Conservation (phyloP, 2,329 filamentous ascomycete species). For the Aspergillus ustus region DNA sequence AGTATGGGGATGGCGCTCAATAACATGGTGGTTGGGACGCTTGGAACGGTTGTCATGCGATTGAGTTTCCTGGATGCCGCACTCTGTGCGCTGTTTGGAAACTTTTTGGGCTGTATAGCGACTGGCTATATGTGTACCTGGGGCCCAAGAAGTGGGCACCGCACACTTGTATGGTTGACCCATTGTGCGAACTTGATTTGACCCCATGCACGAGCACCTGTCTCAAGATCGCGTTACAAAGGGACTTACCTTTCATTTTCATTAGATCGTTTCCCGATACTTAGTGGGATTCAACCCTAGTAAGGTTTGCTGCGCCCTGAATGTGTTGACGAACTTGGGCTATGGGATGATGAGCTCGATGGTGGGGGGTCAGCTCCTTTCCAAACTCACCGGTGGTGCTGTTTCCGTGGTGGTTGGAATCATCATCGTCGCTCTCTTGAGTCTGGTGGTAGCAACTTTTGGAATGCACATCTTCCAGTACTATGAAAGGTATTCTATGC, state of each 20-base stretch:
- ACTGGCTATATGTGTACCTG: conserved; percentile 49
- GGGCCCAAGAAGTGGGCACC: conserved; percentile 47
- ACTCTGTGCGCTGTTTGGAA: conserved; percentile 44
- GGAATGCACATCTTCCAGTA: conserved; percentile 49
- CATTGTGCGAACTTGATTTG: not conserved
- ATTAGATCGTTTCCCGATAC: conserved; percentile 46
- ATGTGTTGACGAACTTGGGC: conserved; percentile 49
- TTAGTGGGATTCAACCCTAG: conserved; percentile 51
- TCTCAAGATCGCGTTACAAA: not conserved
- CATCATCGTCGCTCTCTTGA: conserved; percentile 41
- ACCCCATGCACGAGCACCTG: not conserved
- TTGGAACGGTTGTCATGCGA: conserved; percentile 45
- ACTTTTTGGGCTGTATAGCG: conserved; percentile 37
- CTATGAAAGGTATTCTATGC: conserved; percentile 45
- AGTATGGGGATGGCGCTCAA: conserved; percentile 46
- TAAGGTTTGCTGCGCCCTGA: conserved; percentile 46
- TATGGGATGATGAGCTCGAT: conserved; percentile 50
- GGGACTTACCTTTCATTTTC: conserved; percentile 16
- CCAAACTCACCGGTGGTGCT: conserved; percentile 42
- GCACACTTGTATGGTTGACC: conserved; percentile 43
- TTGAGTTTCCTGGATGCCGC: conserved; percentile 48
- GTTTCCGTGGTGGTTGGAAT: conserved; percentile 47
- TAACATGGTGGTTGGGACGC: conserved; percentile 48
- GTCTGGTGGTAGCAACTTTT: conserved; percentile 43
- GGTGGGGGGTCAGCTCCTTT: conserved; percentile 51